These are phyloP conservation scores for Physaria fendleri DNA, from an alignment of 345 rosid genomes.

Conservation along the genomic window DNA sequence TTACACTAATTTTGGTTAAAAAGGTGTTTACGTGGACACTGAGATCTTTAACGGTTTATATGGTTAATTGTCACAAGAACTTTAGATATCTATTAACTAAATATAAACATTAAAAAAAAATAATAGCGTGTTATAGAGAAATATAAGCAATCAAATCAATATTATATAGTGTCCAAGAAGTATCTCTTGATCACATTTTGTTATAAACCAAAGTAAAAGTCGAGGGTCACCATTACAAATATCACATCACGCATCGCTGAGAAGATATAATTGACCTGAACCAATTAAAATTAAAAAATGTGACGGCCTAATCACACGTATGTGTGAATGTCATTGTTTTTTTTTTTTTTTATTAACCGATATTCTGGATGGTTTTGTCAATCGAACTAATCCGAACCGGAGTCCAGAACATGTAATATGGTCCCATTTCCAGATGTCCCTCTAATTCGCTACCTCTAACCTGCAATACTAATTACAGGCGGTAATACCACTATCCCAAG, in stretches of 20 bases:
- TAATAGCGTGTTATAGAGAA: neutral
- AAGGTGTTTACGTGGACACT: neutral
- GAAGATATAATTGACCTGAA: neutral
- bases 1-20: neutral
- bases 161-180: neutral
- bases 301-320: no score
- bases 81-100: neutral
- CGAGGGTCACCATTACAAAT: neutral
- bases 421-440: no score
- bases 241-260: neutral
- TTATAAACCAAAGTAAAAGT: neutral
- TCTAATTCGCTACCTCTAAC: no score
- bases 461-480: no score
- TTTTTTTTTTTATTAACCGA: no score
- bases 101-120: neutral
- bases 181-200: constrained; percentile 6
- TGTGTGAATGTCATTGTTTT: no score
- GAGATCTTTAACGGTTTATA: neutral
- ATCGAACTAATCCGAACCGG: no score
- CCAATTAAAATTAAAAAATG: neutral
- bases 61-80: neutral
- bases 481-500: no score
- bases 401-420: no score
- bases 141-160: constrained; percentile 3
- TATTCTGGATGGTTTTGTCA: no score